Conservation (phyloP, 169 alveolate genomes). For the Cryptosporidium ryanae region DNA sequence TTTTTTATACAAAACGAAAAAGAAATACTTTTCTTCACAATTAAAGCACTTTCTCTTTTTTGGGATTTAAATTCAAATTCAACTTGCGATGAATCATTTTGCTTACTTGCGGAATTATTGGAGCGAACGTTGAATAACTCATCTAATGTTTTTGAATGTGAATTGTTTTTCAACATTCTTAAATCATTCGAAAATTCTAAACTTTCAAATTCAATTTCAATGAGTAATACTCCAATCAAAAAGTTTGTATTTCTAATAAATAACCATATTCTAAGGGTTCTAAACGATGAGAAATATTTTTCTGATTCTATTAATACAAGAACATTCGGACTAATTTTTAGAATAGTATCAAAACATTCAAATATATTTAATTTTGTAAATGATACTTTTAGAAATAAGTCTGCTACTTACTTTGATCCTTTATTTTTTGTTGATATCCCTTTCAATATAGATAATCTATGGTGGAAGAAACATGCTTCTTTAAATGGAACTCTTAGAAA, state of each 20-base stretch:
- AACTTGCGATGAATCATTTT: slow-evolving; percentile 1
- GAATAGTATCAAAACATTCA: slow-evolving; percentile 45
- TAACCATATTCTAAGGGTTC: background rate
- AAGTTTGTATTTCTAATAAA: slow-evolving; percentile 4
- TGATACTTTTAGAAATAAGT: slow-evolving; percentile 6
- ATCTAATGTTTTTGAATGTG: background rate
- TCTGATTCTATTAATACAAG: background rate
- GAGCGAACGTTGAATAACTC: background rate
- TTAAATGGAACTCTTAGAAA: slow-evolving; percentile 17
- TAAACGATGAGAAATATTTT: background rate
- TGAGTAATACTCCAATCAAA: background rate
- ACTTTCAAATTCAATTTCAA: background rate
- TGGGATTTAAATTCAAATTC: slow-evolving; percentile 29
- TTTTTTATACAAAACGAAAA: slow-evolving; percentile 24
- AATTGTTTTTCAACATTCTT: background rate
- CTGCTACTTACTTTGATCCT: slow-evolving; percentile 40
- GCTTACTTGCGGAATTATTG: slow-evolving; percentile 26
- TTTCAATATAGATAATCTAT: slow-evolving; percentile 4
- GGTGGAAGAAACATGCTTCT: slow-evolving; percentile 55
- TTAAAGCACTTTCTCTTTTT: slow-evolving; percentile 26
- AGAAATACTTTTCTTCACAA: slow-evolving; percentile 13
- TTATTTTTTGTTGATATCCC: slow-evolving; percentile 30
- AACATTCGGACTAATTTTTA: slow-evolving; percentile 10
- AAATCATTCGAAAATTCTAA: slow-evolving; percentile 26
- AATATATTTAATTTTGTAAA: background rate